Conservation (phyloP, 768 basidiomycete genomes). For the Auricularia heimuer region DNA sequence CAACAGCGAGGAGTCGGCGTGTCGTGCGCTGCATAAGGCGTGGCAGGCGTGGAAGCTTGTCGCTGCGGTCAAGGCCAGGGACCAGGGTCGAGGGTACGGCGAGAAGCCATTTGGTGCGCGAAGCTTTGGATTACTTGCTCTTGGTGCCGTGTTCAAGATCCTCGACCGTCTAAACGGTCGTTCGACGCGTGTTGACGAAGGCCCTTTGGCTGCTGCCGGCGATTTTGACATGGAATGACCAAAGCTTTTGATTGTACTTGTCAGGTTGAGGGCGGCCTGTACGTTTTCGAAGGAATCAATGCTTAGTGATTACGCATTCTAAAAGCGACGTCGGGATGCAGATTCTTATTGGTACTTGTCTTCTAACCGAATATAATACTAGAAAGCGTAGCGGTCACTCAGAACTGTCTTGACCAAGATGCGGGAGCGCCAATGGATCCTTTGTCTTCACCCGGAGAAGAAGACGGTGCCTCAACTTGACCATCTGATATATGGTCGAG, state of each 20-base stretch:
- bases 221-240: neutral
- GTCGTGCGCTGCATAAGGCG: neutral
- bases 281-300: too few species aligned
- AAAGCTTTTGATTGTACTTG: too few species aligned
- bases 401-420: neutral
- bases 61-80: neutral
- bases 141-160: neutral
- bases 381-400: neutral
- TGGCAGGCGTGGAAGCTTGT: neutral
- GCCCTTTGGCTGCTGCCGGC: neutral
- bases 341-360: too few species aligned
- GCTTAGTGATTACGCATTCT: too few species aligned
- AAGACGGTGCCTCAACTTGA: constrained; percentile 31
- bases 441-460: neutral
- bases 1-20: neutral
- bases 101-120: neutral
- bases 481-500: constrained; percentile 42
- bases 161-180: neutral
- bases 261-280: too few species aligned
- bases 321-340: too few species aligned
- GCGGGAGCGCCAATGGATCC: neutral
- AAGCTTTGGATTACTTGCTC: neutral
- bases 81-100: neutral
- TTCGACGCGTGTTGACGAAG: neutral
- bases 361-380: too few species aligned